Conservation (phyloP, 2,329 filamentous ascomycete genomes). For the Fonsecaea monophora region DNA sequence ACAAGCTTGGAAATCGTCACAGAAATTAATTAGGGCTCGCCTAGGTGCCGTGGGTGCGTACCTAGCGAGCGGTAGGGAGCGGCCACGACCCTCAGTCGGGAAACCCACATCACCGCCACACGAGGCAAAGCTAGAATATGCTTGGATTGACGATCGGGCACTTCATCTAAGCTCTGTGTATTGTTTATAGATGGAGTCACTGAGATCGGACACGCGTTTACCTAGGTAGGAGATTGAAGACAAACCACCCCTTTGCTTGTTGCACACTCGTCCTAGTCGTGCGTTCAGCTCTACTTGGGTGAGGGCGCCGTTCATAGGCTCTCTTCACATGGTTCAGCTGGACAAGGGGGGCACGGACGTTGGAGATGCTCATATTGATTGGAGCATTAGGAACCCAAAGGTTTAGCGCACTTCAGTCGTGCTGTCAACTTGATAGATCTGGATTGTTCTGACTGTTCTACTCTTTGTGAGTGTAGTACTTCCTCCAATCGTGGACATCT, state of each 20-base stretch:
- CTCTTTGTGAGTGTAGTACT: conserved; percentile 46
- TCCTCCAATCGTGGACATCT: conserved; percentile 65
- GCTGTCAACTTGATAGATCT: background rate
- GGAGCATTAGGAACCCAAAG: background rate
- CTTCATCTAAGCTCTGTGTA: background rate
- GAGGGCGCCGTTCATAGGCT: background rate
- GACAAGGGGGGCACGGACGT: background rate
- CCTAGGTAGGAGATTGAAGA: background rate
- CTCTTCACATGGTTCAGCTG: conserved; percentile 2
- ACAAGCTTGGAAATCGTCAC: background rate
- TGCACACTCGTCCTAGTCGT: background rate
- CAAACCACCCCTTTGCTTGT: background rate
- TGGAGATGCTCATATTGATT: background rate
- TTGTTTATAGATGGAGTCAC: background rate
- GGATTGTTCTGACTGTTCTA: conserved; percentile 14
- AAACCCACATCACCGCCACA: background rate
- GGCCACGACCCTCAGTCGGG: background rate
- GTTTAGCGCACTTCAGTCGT: conserved; percentile 1
- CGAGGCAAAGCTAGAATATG: background rate
- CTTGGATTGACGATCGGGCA: background rate
- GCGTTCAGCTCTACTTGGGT: background rate
- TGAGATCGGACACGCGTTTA: background rate
- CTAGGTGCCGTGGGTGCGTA: conserved; percentile 4
- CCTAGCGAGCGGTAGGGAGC: conserved; percentile 2
- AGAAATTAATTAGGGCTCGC: background rate